These are phyloP conservation scores for Paraphoma sp. DNA, from an alignment of 2,329 filamentous ascomycete genomes.

Conservation along the genomic window DNA sequence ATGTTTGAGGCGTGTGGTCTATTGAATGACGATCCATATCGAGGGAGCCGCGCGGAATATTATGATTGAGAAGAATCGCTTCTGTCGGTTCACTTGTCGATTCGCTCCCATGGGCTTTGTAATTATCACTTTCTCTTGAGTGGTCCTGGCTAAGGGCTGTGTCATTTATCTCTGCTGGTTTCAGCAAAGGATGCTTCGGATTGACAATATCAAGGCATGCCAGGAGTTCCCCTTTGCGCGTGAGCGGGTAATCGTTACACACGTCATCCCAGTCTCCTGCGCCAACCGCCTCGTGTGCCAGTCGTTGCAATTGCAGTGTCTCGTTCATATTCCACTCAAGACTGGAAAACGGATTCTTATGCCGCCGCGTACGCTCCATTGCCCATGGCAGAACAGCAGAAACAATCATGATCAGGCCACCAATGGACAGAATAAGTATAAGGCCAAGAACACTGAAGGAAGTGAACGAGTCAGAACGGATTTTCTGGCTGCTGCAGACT, in stretches of 20 bases:
- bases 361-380: background rate
- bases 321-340: slow-evolving; percentile 12
- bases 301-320: slow-evolving; percentile 18
- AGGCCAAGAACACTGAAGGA: slow-evolving; percentile 9
- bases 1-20: too few species aligned
- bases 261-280: slow-evolving; percentile 9
- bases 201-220: background rate
- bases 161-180: background rate
- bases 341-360: background rate
- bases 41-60: background rate
- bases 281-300: slow-evolving; percentile 17
- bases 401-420: background rate
- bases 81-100: background rate
- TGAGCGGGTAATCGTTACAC: background rate
- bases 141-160: background rate
- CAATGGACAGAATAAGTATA: background rate
- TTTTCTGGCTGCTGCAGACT: slow-evolving; percentile 6
- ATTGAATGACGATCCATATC: background rate
- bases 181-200: background rate
- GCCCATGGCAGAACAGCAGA: background rate
- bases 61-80: background rate
- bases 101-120: background rate
- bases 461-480: slow-evolving; percentile 3
- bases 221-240: background rate
- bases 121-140: background rate